phyloP scores from a whole-genome alignment of 768 basidiomycete genomes.

The Tephrocybe sp. region DNA sequence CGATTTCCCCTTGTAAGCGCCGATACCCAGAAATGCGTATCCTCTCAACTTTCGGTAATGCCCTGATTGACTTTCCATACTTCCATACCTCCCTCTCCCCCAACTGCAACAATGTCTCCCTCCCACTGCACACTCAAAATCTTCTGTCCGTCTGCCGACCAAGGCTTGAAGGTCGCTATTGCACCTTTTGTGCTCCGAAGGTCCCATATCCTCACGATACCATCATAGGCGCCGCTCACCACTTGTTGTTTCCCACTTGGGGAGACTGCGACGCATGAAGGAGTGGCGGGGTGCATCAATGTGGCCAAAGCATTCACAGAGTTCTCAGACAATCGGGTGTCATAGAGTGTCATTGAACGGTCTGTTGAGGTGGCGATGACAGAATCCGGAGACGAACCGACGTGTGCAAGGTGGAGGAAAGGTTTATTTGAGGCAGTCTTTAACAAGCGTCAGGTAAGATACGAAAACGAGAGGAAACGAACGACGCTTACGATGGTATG shows the following conservation, averaged over 20 bases:
- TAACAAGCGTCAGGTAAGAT: not conserved
- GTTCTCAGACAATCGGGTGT: constrained; percentile 29
- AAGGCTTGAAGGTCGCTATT: constrained; percentile 60
- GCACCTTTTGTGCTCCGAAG: constrained; percentile 64
- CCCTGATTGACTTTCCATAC: constrained; percentile 49
- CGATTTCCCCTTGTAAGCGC: no score
- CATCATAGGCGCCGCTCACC: constrained; percentile 75
- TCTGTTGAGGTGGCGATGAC: constrained; percentile 70
- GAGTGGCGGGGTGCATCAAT: constrained; percentile 62
- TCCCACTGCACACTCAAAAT: constrained; percentile 60
- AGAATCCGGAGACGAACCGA: constrained; percentile 23
- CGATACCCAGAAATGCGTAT: no score
- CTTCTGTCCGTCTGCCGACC: constrained; percentile 50
- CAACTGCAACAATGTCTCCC: constrained; percentile 52
- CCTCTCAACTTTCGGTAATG: no score
- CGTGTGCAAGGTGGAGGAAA: constrained; percentile 62
- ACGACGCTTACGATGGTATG: constrained; percentile 59
- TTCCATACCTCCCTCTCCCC: constrained; percentile 64
- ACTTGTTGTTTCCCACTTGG: constrained; percentile 44
- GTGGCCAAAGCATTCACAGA: constrained; percentile 34
- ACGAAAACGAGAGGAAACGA: not conserved
- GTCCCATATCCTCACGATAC: constrained; percentile 77
- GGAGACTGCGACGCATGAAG: constrained; percentile 51
- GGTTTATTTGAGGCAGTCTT: constrained; percentile 75
- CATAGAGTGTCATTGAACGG: constrained; percentile 68